Percentiles rank a stretch among this genome's conserved stretches.
Evolutionary conservation across 1,139 yeast genomes (phyloP).

Genomic region (Yamadazyma sp.): DNA sequence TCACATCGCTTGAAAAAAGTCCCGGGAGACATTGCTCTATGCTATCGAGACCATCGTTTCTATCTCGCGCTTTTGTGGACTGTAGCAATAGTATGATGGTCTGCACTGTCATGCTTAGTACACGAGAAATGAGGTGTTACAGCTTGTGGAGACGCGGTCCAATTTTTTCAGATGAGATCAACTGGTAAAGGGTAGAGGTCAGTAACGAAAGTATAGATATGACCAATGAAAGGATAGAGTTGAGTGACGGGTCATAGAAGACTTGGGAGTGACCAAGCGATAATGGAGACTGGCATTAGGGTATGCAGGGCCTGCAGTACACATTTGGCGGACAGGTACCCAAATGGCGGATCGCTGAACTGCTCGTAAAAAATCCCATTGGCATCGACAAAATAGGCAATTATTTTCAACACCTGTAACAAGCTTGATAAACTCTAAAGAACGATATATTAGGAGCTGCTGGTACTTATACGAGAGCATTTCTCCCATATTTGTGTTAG

Average conservation of each 20-base stretch:
- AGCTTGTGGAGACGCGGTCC: constrained; percentile 1
- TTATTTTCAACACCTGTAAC: constrained; percentile 3
- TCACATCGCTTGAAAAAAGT: constrained; percentile 9
- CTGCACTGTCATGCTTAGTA: constrained; percentile 2
- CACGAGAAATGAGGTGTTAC: too few relatives aligned
- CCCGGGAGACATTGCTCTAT: constrained; percentile 9
- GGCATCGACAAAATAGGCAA: constrained; percentile 9
- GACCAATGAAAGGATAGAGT: too few relatives aligned
- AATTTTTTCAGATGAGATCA: neutral
- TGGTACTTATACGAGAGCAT: neutral
- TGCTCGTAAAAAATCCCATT: constrained; percentile 4
- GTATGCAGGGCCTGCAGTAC: too few relatives aligned
- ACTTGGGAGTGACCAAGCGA: too few relatives aligned
- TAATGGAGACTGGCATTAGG: too few relatives aligned
- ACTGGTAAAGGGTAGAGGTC: too few relatives aligned
- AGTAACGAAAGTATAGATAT: too few relatives aligned
- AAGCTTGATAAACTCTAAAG: too few relatives aligned
- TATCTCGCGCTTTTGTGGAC: constrained; percentile 14
- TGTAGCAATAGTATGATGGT: constrained; percentile 1
- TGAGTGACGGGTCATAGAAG: too few relatives aligned
- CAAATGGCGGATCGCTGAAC: too few relatives aligned
- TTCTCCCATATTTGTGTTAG: too few relatives aligned
- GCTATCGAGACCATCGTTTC: constrained; percentile 14
- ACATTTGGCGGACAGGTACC: too few relatives aligned
- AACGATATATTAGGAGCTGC: neutral